Conservation (phyloP, 768 basidiomycete genomes). For the Crepidotus variabilis region DNA sequence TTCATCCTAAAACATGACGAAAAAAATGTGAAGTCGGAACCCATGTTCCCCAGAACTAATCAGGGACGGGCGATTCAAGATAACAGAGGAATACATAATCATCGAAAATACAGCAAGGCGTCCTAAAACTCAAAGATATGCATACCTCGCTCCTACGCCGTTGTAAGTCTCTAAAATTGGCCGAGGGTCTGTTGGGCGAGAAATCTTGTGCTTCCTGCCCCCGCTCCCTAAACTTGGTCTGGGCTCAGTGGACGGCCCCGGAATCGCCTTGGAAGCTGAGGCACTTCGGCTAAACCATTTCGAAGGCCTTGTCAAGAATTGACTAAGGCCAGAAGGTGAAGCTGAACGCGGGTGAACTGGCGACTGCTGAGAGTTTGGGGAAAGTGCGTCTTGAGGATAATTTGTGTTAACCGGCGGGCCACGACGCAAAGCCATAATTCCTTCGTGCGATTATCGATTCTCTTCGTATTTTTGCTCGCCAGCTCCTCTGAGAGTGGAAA, state of each 20-base stretch:
- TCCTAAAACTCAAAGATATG: neutral
- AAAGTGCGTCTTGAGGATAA: slow-evolving; percentile 18
- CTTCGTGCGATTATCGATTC: slow-evolving; percentile 5
- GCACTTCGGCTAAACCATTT: slow-evolving; percentile 70
- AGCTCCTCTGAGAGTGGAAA: slow-evolving; percentile 1
- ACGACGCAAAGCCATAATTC: slow-evolving; percentile 49
- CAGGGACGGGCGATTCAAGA: no score
- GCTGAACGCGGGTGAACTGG: slow-evolving; percentile 48
- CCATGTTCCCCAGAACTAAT: no score
- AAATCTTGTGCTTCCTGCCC: slow-evolving; percentile 68
- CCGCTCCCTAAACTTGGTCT: slow-evolving; percentile 39
- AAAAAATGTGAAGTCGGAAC: no score
- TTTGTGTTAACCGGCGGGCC: slow-evolving; percentile 31
- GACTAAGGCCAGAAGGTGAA: slow-evolving; percentile 62
- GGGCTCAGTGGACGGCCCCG: slow-evolving; percentile 35
- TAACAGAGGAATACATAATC: no score
- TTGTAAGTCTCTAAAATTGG: slow-evolving; percentile 64
- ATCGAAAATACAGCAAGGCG: neutral
- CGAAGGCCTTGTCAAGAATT: slow-evolving; percentile 62
- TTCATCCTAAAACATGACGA: no score
- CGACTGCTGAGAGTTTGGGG: slow-evolving; percentile 11
- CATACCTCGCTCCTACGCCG: slow-evolving; percentile 46
- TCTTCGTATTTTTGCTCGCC: slow-evolving; percentile 2
- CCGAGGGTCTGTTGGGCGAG: slow-evolving; percentile 78
- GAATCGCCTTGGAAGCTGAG: slow-evolving; percentile 44